Evolutionary conservation across 2,329 filamentous ascomycete genomes (phyloP).

Genomic region (Karstenula rhodostoma): DNA sequence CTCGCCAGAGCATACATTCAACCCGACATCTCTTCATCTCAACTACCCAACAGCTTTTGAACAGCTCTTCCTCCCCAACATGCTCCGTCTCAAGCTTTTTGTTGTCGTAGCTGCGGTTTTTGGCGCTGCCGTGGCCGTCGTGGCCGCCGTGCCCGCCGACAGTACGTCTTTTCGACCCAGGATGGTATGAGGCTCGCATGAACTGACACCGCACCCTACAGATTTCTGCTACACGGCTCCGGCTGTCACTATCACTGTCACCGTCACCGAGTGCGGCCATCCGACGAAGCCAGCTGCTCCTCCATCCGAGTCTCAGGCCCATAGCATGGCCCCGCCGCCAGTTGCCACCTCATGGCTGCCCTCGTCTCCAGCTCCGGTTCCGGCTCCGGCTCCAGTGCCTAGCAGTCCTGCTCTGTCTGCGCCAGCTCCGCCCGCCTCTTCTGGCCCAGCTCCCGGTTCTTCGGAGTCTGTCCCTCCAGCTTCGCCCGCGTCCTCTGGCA

Average conservation of each 20-base stretch:
- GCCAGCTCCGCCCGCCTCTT: conserved; percentile 1
- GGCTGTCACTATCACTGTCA: conserved; percentile 37
- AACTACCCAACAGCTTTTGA: conserved; percentile 20
- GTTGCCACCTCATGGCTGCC: conserved; percentile 7
- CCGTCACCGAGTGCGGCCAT: conserved; percentile 33
- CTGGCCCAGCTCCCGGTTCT: not conserved
- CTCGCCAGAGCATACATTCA: conserved; percentile 28
- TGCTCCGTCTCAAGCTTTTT: conserved; percentile 38
- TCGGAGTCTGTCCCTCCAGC: not conserved
- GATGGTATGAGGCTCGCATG: not conserved
- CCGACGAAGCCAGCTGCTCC: conserved; percentile 19
- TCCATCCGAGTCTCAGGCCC: conserved; percentile 12
- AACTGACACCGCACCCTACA: conserved; percentile 17
- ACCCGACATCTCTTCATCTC: conserved; percentile 30
- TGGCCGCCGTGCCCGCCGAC: conserved; percentile 20
- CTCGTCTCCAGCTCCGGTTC: not conserved
- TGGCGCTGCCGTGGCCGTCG: conserved; percentile 30
- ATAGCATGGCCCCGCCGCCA: not conserved
- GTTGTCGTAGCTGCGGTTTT: conserved; percentile 29
- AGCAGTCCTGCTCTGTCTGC: conserved; percentile 4
- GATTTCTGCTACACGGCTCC: conserved; percentile 23
- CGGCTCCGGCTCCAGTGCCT: conserved; percentile 1
- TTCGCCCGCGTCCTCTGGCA: not conserved
- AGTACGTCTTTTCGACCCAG: not conserved
- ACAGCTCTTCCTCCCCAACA: conserved; percentile 29